Percentiles rank a stretch among this genome's conserved stretches.
Conservation (phyloP, 2,329 filamentous ascomycete species). For the Cladosporium halotolerans region DNA sequence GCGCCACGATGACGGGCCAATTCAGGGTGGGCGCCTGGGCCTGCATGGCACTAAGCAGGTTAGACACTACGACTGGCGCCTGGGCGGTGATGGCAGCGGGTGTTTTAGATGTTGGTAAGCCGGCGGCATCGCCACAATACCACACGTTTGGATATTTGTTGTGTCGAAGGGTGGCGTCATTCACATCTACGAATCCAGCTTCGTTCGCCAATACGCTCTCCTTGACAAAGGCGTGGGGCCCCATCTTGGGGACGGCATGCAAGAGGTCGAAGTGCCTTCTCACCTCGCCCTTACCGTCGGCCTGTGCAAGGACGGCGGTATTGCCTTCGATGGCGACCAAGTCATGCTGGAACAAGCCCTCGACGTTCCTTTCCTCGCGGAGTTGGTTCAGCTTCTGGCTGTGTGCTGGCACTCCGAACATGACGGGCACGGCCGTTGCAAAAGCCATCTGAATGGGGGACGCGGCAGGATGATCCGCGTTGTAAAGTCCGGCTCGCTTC, state of each 20-base stretch:
- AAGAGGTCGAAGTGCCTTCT: constrained; percentile 24
- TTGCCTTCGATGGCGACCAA: constrained; percentile 34
- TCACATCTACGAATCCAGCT: constrained; percentile 32
- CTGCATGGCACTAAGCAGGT: constrained; percentile 27
- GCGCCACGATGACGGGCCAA: constrained; percentile 51
- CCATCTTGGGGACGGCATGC: constrained; percentile 35
- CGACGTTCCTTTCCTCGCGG: constrained; percentile 32
- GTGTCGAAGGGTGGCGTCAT: constrained; percentile 30
- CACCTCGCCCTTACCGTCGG: constrained; percentile 15
- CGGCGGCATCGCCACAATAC: constrained; percentile 34
- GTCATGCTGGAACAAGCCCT: constrained; percentile 35
- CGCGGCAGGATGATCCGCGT: constrained; percentile 18
- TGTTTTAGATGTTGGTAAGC: constrained; percentile 34
- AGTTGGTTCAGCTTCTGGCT: constrained; percentile 28
- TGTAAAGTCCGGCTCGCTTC: constrained; percentile 32
- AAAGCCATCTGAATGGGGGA: constrained; percentile 32
- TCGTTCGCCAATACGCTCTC: constrained; percentile 20
- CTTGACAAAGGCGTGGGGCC: constrained; percentile 33
- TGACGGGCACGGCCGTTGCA: constrained; percentile 33
- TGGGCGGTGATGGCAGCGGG: constrained; percentile 34
- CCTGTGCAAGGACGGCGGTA: constrained; percentile 29
- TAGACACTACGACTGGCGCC: constrained; percentile 30
- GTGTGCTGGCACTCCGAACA: constrained; percentile 38
- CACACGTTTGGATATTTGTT: constrained; percentile 34
- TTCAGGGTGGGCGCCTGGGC: constrained; percentile 34